phyloP scores from a whole-genome alignment of 768 basidiomycete species.

The Tulasnella sp. region DNA sequence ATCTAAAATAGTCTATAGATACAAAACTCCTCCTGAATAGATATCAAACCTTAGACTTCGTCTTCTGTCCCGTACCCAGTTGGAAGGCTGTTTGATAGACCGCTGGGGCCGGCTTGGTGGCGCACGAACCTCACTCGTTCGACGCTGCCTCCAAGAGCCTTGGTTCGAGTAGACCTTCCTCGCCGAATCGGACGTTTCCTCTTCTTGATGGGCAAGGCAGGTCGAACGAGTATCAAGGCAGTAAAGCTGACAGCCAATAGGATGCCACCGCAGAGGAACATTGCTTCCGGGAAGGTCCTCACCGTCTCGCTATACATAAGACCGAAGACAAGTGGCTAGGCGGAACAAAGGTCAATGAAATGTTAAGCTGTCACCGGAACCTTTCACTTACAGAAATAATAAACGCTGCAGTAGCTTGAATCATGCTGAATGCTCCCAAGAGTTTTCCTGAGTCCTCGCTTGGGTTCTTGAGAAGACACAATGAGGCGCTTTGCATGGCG shows the following conservation, averaged over 20 bases:
- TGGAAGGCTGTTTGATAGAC: neutral
- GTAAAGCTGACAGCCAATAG: neutral
- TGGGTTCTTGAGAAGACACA: slow-evolving; percentile 14
- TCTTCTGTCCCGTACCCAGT: neutral
- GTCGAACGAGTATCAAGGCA: slow-evolving; percentile 9
- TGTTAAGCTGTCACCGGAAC: neutral
- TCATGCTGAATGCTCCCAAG: slow-evolving; percentile 20
- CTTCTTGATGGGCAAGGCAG: neutral
- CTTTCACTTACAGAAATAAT: slow-evolving; percentile 13
- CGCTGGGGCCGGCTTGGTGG: neutral
- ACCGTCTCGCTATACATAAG: slow-evolving; percentile 18
- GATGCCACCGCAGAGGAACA: slow-evolving; percentile 3
- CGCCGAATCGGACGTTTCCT: neutral
- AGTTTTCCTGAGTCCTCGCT: slow-evolving; percentile 18
- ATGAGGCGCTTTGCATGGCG: slow-evolving; percentile 11
- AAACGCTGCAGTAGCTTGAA: neutral
- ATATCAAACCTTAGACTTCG: neutral
- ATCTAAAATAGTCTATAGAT: neutral
- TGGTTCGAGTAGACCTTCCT: neutral
- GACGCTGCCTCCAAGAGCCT: neutral
- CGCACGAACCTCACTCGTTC: neutral
- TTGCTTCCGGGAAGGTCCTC: slow-evolving; percentile 10
- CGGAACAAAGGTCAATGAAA: neutral
- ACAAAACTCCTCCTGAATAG: neutral
- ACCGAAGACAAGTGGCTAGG: slow-evolving; percentile 17